phyloP scores from a whole-genome alignment of 805 yeast species.

The Candida nemodendra region DNA sequence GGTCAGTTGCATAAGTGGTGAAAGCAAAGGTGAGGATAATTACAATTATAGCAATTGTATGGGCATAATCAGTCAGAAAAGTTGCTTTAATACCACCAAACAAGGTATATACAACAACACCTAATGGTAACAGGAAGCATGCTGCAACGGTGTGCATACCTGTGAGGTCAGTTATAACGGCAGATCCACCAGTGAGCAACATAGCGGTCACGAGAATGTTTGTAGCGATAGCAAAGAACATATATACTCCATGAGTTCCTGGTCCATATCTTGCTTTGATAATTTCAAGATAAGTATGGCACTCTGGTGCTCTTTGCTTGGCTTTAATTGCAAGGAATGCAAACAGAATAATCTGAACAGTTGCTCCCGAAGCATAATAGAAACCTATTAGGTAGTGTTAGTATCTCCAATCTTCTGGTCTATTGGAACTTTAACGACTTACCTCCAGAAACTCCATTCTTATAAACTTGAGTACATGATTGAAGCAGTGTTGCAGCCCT shows the following conservation, averaged over 20 bases:
- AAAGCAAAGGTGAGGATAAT: constrained; percentile 82
- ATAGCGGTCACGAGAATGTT: constrained; percentile 89
- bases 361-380: constrained; percentile 85
- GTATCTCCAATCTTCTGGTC: not conserved
- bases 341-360: constrained; percentile 82
- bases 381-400: constrained; percentile 30
- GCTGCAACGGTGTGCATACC: constrained; percentile 81
- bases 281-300: constrained; percentile 88
- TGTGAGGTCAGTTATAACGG: constrained; percentile 74
- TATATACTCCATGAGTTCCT: constrained; percentile 64
- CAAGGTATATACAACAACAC: constrained; percentile 70
- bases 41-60: constrained; percentile 76
- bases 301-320: constrained; percentile 85
- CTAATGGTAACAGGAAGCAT: constrained; percentile 77
- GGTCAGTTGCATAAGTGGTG: constrained; percentile 69
- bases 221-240: constrained; percentile 83
- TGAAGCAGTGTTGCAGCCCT: constrained; percentile 70
- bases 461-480: constrained; percentile 76
- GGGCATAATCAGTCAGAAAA: constrained; percentile 74
- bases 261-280: constrained; percentile 78
- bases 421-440: not conserved
- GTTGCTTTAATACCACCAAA: constrained; percentile 86
- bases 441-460: constrained; percentile 69
- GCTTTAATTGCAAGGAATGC: constrained; percentile 86
- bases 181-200: constrained; percentile 89